Percentiles rank a stretch among this genome's conserved stretches.
phyloP scores from a whole-genome alignment of 2,329 filamentous ascomycete species.

The Penicillium paneum region DNA sequence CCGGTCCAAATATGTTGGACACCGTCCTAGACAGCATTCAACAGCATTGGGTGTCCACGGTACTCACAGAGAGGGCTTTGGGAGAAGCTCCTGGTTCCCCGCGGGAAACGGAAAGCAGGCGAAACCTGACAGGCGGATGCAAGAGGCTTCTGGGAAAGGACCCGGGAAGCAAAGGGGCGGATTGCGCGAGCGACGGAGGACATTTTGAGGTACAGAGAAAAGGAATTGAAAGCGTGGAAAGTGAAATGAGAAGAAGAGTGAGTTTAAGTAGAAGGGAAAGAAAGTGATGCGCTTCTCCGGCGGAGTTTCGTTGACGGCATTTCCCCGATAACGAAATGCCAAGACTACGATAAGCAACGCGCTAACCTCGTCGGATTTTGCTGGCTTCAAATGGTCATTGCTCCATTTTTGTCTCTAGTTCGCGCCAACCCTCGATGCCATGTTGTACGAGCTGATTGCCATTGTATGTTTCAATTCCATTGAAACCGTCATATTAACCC shows the following conservation, averaged over 20 bases:
- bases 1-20: not conserved
- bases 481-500: not conserved
- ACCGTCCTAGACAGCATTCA: not conserved
- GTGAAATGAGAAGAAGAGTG: conserved; percentile 19
- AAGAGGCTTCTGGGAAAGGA: conserved; percentile 38
- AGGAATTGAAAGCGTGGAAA: conserved; percentile 8
- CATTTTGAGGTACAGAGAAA: conserved; percentile 28
- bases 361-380: conserved; percentile 27
- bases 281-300: conserved; percentile 24
- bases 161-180: conserved; percentile 38
- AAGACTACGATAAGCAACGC: conserved; percentile 29
- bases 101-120: conserved; percentile 41
- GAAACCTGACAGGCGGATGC: conserved; percentile 30
- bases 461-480: conserved; percentile 63
- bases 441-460: conserved; percentile 98
- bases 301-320: conserved; percentile 20
- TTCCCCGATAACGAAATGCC: conserved; percentile 26
- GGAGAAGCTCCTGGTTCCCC: conserved; percentile 44
- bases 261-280: conserved; percentile 30
- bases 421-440: conserved; percentile 43
- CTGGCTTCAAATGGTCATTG: conserved; percentile 18
- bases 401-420: conserved; percentile 16
- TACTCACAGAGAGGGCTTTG: conserved; percentile 41
- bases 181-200: conserved; percentile 36
- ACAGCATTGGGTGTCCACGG: conserved; percentile 1